These are phyloP conservation scores for Margaritispora aquatica DNA, from an alignment of 495 filamentous ascomycete genomes.

Conservation along the genomic window DNA sequence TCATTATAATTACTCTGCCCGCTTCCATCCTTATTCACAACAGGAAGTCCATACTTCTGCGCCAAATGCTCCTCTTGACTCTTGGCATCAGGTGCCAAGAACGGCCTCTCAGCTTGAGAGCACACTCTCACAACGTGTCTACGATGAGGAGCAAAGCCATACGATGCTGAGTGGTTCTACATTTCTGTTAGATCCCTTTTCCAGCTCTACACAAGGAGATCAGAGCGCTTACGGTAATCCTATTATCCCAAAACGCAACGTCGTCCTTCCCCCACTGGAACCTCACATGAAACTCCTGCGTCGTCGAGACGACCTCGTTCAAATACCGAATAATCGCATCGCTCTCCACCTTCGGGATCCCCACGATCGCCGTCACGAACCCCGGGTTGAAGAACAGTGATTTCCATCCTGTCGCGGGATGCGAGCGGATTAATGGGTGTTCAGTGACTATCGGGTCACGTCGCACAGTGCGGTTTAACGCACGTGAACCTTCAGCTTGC, in stretches of 20 bases:
- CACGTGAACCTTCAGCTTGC: constrained; percentile 59
- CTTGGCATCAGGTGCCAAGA: constrained; percentile 42
- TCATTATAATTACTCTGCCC: constrained; percentile 60
- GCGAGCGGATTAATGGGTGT: constrained; percentile 66
- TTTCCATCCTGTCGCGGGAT: constrained; percentile 50
- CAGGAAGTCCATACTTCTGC: constrained; percentile 41
- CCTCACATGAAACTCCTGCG: constrained; percentile 62
- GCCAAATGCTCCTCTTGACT: constrained; percentile 55
- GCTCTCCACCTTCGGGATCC: constrained; percentile 63
- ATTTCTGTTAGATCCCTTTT: not conserved
- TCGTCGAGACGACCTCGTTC: constrained; percentile 55
- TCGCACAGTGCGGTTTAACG: constrained; percentile 55
- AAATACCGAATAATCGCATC: constrained; percentile 61
- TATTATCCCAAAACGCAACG: constrained; percentile 61
- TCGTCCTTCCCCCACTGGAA: constrained; percentile 66
- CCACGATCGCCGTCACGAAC: constrained; percentile 71
- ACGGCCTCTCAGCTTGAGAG: constrained; percentile 49
- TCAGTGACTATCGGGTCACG: constrained; percentile 58
- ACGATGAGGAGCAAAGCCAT: constrained; percentile 56
- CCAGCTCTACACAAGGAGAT: not conserved
- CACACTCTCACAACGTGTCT: constrained; percentile 59
- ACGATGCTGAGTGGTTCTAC: constrained; percentile 55
- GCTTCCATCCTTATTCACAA: constrained; percentile 54
- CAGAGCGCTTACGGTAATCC: constrained; percentile 10
- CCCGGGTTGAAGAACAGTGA: constrained; percentile 76